Evolutionary conservation across 768 basidiomycete genomes (phyloP), one percentile per base, ranked within the genome.

Genomic region (Podaxis mareebaensis): DNA sequence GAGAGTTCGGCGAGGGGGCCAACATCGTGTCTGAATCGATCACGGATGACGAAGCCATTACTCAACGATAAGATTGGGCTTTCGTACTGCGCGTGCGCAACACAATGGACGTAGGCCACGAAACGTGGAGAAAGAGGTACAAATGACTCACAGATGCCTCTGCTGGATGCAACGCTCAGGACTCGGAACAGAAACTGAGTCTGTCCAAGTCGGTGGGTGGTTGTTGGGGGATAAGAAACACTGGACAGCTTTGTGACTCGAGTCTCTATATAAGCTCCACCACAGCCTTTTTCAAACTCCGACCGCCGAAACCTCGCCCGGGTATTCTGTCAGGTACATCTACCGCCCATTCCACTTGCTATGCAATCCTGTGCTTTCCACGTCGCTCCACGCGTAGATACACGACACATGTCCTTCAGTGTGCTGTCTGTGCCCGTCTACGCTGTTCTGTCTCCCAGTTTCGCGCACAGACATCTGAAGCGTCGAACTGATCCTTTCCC

Each of bases 91-190:
- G 36, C 64, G 59, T 57, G 65, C 67, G 62, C 63, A 59, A 65
- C 48, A 66, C 51, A 63, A 67, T 64, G 67, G 70, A 70, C 70
- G 74, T 73, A 75, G 72, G 73, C 71, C 66, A 65, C 64, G 62
- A 66, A 33, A 73, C 66, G 69, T 59, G 67, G 60, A 64, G 61
- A 58, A 59, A 65, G 53, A 40, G 49, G 64, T 63, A 67, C 61
- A 62, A 73, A 67, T 62, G 73, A 78, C 77, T 78, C 76, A 78
- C 77, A 66, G 64, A 70, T 71, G 66, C 59, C 49, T 61, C 53
- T 51, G 30, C 13, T 17, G 49, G 61, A 54, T 40, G 13, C 11
- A 17, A 26, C 10, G 44, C 30, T 26, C 30, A n/a, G 22, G 36
- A 38, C 61, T 54, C 26, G 53, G 53, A 26, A 46, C 40, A 55